These are phyloP conservation scores for Anthoceros angustus DNA, from an alignment of 225 moss, liverwort and hornwort genomes.

Conservation along the genomic window DNA sequence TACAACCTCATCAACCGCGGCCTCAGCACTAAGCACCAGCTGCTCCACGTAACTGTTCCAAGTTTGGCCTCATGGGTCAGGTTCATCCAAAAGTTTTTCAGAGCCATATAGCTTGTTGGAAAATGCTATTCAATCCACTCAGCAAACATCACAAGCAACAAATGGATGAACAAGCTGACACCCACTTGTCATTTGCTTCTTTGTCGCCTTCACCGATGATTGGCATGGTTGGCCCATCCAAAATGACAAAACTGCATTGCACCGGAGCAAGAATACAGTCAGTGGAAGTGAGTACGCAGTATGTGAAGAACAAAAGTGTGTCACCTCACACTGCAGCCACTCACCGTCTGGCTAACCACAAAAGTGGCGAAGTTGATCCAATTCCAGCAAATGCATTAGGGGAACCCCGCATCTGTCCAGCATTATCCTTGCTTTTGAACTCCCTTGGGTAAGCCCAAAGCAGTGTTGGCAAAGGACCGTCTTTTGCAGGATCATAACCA, in stretches of 20 bases:
- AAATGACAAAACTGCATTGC: conserved; percentile 61
- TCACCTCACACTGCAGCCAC: not conserved
- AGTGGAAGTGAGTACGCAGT: not conserved
- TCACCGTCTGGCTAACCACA: conserved; percentile 91
- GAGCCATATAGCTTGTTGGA: not conserved
- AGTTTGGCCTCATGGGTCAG: not conserved
- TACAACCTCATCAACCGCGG: conserved; percentile 92
- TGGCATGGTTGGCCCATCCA: conserved; percentile 98
- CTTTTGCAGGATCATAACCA: conserved; percentile 41
- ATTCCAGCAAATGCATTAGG: conserved; percentile 83
- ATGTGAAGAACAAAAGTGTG: not conserved
- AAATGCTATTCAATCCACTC: not conserved
- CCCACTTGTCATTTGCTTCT: conserved; percentile 91
- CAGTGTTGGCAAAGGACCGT: conserved; percentile 64
- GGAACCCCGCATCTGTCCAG: conserved; percentile 92
- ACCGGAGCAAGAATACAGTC: not conserved
- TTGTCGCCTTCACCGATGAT: conserved; percentile 94
- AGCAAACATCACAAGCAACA: not conserved
- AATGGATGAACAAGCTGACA: not conserved
- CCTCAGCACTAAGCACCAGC: conserved; percentile 89
- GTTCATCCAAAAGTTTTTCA: no score
- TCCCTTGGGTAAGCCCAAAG: conserved; percentile 98
- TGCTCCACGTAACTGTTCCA: conserved; percentile 87
- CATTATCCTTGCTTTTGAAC: conserved; percentile 95
- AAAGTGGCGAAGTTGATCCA: conserved; percentile 63